Percentiles rank a stretch among this genome's conserved stretches.
phyloP scores from a whole-genome alignment of 352 stramenopile species.

The Phytophthora cactorum region DNA sequence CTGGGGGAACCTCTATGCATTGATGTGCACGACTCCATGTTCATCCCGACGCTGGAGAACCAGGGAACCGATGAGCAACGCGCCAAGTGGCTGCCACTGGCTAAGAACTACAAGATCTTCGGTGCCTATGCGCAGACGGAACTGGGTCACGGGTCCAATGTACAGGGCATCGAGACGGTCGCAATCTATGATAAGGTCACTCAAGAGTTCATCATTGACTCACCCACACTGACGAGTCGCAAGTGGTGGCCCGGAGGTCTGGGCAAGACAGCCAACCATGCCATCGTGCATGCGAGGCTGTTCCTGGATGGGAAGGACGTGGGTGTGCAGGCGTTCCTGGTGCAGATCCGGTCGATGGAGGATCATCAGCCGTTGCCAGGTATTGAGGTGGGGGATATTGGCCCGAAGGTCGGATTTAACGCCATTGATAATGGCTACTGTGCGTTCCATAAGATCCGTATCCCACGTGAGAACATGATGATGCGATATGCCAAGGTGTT shows the following conservation, averaged over 20 bases:
- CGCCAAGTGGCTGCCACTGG: constrained; percentile 33
- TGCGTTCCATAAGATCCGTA: constrained; percentile 35
- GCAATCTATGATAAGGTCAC: constrained; percentile 71
- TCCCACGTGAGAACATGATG: constrained; percentile 38
- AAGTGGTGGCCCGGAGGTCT: constrained; percentile 95
- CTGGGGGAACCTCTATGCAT: constrained; percentile 24
- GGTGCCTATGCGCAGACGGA: constrained; percentile 41
- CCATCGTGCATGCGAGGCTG: constrained; percentile 36
- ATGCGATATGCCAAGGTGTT: constrained; percentile 50
- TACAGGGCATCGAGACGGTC: constrained; percentile 40
- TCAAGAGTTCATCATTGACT: constrained; percentile 94
- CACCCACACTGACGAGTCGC: constrained; percentile 32
- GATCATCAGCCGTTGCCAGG: constrained; percentile 34
- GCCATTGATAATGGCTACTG: constrained; percentile 36
- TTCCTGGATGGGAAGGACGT: constrained; percentile 31
- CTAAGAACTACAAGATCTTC: constrained; percentile 34
- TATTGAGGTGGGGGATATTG: constrained; percentile 40
- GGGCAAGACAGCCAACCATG: constrained; percentile 43
- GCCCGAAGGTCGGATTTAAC: constrained; percentile 38
- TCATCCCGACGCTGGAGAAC: constrained; percentile 38
- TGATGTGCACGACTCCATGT: constrained; percentile 37
- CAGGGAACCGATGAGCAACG: constrained; percentile 32
- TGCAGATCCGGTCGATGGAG: constrained; percentile 34
- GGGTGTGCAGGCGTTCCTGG: constrained; percentile 37
- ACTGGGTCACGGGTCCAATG: constrained; percentile 39